phyloP scores from a whole-genome alignment of 768 basidiomycete species.

The Brasilioporus rufonigricans region DNA sequence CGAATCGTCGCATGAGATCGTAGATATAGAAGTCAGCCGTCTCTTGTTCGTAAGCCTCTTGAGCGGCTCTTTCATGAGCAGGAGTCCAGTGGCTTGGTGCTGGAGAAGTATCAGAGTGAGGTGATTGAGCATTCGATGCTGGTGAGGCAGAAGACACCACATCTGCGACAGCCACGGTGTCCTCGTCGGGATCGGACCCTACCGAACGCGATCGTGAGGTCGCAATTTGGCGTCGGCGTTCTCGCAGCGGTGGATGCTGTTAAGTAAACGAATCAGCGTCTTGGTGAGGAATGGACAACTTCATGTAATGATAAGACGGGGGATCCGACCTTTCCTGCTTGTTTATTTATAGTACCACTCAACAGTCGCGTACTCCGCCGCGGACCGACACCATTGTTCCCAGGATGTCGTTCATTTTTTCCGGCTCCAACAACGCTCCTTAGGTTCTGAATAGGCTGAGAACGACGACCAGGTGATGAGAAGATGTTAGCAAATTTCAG shows the following conservation, averaged over 20 bases:
- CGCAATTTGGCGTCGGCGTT: constrained; percentile 55
- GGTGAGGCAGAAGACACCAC: constrained; percentile 61
- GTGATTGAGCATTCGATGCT: constrained; percentile 55
- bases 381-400: constrained; percentile 44
- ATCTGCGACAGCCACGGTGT: constrained; percentile 44
- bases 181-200: constrained; percentile 76
- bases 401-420: constrained; percentile 49
- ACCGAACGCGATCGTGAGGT: constrained; percentile 58
- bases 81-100: constrained; percentile 62
- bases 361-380: constrained; percentile 75
- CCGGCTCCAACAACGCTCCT: constrained; percentile 50
- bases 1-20: constrained; percentile 78
- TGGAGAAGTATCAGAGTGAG: constrained; percentile 61
- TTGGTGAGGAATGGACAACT: background rate
- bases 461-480: constrained; percentile 82
- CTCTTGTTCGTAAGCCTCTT: constrained; percentile 67
- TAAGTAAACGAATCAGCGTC: constrained; percentile 17
- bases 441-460: constrained; percentile 68
- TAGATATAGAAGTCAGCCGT: constrained; percentile 84
- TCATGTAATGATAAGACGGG: background rate
- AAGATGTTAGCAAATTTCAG: constrained; percentile 84
- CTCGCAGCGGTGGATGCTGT: constrained; percentile 42
- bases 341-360: constrained; percentile 55
- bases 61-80: constrained; percentile 66
- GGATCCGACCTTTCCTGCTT: constrained; percentile 51